Conservation (phyloP, 1,139 yeast species). For the Pichia sp. region DNA sequence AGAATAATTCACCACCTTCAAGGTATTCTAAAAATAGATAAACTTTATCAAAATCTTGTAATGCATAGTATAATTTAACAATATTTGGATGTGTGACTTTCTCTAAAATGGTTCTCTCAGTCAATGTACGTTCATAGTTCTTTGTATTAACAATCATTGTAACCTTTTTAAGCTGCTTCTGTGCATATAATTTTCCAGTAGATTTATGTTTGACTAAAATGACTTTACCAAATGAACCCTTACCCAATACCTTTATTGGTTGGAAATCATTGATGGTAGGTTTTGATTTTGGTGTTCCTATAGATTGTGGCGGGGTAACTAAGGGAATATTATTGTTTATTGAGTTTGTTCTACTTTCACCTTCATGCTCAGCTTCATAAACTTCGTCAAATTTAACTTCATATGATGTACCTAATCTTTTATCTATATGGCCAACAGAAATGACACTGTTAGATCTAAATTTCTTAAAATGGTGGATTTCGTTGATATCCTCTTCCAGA, state of each 20-base stretch:
- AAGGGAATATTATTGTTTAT: neutral
- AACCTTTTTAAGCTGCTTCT: conserved; percentile 85
- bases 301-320: neutral
- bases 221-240: conserved; percentile 92
- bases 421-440: conserved; percentile 36
- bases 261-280: conserved; percentile 63
- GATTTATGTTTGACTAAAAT: conserved; percentile 68
- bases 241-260: conserved; percentile 80
- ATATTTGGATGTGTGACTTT: conserved; percentile 81
- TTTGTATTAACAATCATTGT: conserved; percentile 56
- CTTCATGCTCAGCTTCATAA: conserved; percentile 23
- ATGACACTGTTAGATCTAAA: conserved; percentile 32
- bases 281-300: conserved; percentile 12
- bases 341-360: conserved; percentile 21
- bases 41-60: conserved; percentile 85
- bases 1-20: conserved; percentile 90
- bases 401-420: conserved; percentile 46
- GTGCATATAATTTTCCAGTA: conserved; percentile 81
- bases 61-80: conserved; percentile 83
- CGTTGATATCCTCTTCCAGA: neutral
- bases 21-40: conserved; percentile 88
- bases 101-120: conserved; percentile 69
- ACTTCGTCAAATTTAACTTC: conserved; percentile 44
- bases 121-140: conserved; percentile 61
- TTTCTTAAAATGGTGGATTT: conserved; percentile 22